These are phyloP conservation scores for Pythium insidiosum DNA, from an alignment of 352 stramenopile genomes.

Conservation along the genomic window DNA sequence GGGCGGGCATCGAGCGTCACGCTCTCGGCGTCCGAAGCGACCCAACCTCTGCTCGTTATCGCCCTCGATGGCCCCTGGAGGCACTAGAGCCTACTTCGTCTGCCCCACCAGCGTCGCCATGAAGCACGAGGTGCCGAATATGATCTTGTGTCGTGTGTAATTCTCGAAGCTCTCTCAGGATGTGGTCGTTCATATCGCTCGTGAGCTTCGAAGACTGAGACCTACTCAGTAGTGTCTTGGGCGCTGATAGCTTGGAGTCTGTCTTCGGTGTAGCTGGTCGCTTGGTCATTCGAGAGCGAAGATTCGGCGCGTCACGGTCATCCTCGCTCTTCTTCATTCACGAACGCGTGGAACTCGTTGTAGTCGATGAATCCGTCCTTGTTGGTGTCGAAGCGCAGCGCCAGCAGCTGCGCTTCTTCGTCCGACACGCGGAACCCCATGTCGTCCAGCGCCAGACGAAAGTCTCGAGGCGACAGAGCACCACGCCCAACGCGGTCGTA, in stretches of 20 bases:
- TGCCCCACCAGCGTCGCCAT: not conserved
- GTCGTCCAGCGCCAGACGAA: conserved; percentile 40
- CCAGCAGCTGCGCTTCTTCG: conserved; percentile 34
- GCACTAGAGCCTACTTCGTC: conserved; percentile 29
- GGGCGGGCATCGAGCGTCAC: conserved; percentile 84
- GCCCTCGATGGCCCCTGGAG: conserved; percentile 71
- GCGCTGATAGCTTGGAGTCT: too few species aligned
- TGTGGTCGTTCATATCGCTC: conserved; percentile 15
- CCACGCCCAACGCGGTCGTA: conserved; percentile 32
- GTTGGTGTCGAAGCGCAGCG: conserved; percentile 40
- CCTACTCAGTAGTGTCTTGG: too few species aligned
- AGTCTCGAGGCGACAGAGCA: conserved; percentile 28
- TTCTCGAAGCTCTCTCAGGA: conserved; percentile 33
- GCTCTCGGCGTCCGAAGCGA: conserved; percentile 47
- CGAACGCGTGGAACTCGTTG: conserved; percentile 44
- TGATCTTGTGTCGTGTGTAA: conserved; percentile 28
- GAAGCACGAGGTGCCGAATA: conserved; percentile 19
- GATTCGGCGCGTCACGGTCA: too few species aligned
- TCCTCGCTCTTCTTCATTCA: conserved; percentile 14
- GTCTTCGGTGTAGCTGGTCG: too few species aligned
- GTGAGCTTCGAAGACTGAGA: not conserved
- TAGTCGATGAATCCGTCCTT: conserved; percentile 59
- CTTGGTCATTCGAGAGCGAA: too few species aligned
- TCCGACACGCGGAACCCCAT: conserved; percentile 40
- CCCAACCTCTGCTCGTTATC: conserved; percentile 39